phyloP scores from a whole-genome alignment of 371 early-diverging fungal genomes.

The Apophysomyces sp. region DNA sequence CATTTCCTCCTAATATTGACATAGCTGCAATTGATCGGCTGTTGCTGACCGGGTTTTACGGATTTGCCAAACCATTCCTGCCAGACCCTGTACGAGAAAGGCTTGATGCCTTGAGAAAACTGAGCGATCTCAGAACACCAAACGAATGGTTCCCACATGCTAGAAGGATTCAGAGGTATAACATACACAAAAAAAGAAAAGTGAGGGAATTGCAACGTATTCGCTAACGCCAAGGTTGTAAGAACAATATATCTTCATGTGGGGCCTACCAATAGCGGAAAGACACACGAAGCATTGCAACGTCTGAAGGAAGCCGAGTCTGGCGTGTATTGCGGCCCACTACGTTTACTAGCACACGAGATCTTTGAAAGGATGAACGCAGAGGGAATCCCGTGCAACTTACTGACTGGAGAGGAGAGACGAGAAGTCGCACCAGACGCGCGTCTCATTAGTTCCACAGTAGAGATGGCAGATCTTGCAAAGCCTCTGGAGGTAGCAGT shows the following conservation, averaged over 20 bases:
- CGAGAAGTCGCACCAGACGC: conserved; percentile 50
- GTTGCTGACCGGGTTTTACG: conserved; percentile 30
- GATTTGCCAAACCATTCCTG: conserved; percentile 36
- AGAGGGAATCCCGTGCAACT: conserved; percentile 73
- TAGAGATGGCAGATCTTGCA: conserved; percentile 85
- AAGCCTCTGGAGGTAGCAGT: conserved; percentile 83
- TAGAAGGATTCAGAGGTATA: conserved; percentile 68
- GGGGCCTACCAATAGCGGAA: conserved; percentile 97
- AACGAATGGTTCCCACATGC: conserved; percentile 81
- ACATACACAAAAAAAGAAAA: neutral
- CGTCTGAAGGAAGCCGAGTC: conserved; percentile 62
- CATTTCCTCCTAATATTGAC: neutral
- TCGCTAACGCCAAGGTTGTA: conserved; percentile 14
- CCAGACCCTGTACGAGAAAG: conserved; percentile 28
- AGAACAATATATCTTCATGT: conserved; percentile 90
- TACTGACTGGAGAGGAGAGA: conserved; percentile 92
- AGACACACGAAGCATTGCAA: conserved; percentile 87
- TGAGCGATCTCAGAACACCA: conserved; percentile 77
- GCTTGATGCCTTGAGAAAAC: conserved; percentile 54
- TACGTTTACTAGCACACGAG: conserved; percentile 93
- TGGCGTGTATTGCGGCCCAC: conserved; percentile 92
- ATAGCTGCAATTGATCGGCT: conserved; percentile 25
- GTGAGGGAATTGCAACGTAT: too few species aligned
- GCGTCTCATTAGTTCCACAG: conserved; percentile 71
- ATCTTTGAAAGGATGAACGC: conserved; percentile 82